Conservation (phyloP, 2,329 filamentous ascomycete species). For the Sarocladiaceae sp. region DNA sequence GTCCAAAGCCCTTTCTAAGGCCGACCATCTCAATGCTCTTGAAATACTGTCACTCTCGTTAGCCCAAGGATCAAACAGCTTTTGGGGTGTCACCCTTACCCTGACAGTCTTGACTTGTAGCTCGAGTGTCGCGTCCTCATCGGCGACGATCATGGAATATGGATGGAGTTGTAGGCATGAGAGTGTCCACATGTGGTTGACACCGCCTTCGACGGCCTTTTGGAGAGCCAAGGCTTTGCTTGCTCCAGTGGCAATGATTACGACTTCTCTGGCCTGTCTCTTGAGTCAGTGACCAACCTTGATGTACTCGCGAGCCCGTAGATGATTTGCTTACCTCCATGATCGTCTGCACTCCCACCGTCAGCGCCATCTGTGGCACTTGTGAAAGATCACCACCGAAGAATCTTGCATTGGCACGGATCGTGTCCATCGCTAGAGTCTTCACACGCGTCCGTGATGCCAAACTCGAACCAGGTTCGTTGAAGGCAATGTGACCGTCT, state of each 20-base stretch:
- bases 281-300: not conserved
- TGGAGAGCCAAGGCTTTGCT: slow-evolving; percentile 68
- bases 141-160: slow-evolving; percentile 66
- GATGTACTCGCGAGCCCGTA: not conserved
- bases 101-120: slow-evolving; percentile 60
- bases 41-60: too few relatives aligned
- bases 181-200: slow-evolving; percentile 78
- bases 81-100: too few relatives aligned
- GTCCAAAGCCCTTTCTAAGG: slow-evolving; percentile 30
- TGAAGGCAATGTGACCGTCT: slow-evolving; percentile 77
- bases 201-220: slow-evolving; percentile 64
- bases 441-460: slow-evolving; percentile 67
- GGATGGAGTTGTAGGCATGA: slow-evolving; percentile 67
- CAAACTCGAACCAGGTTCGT: slow-evolving; percentile 69
- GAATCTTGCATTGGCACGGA: slow-evolving; percentile 68
- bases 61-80: too few relatives aligned
- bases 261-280: slow-evolving; percentile 3
- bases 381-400: slow-evolving; percentile 15
- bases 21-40: slow-evolving; percentile 52
- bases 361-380: slow-evolving; percentile 18
- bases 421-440: slow-evolving; percentile 72
- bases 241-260: slow-evolving; percentile 48
- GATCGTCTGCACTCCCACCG: slow-evolving; percentile 31
- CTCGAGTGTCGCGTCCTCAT: slow-evolving; percentile 63
- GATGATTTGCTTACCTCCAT: slow-evolving; percentile 14